Evolutionary conservation across 257 asterid genomes (phyloP).

Genomic region (Scutellaria galericulata): DNA sequence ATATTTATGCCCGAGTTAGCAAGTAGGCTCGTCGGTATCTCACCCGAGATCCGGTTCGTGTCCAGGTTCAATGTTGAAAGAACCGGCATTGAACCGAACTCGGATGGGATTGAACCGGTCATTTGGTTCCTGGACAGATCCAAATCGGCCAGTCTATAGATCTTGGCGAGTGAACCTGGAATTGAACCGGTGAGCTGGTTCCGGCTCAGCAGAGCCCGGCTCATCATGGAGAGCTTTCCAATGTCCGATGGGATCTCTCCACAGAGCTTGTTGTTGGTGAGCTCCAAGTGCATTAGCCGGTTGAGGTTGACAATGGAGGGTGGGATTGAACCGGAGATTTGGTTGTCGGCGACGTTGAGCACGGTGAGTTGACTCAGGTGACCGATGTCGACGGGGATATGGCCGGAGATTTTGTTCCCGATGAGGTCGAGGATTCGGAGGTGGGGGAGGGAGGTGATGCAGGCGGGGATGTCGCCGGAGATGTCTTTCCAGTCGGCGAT

Average conservation of each 20-base stretch:
- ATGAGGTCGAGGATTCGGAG: constrained; percentile 73
- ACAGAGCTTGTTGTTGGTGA: constrained; percentile 67
- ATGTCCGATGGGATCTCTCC: constrained; percentile 74
- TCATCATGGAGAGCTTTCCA: constrained; percentile 83
- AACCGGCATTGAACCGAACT: constrained; percentile 89
- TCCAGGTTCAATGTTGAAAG: constrained; percentile 81
- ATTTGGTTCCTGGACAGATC: constrained; percentile 73
- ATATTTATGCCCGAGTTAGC: constrained; percentile 78
- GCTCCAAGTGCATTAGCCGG: constrained; percentile 76
- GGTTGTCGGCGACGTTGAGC: constrained; percentile 83
- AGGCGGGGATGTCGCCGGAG: constrained; percentile 80
- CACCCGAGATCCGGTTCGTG: constrained; percentile 61
- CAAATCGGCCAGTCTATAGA: constrained; percentile 76
- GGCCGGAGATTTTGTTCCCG: constrained; percentile 84
- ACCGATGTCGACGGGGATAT: constrained; percentile 74
- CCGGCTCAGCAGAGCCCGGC: constrained; percentile 74
- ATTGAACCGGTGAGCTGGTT: constrained; percentile 81
- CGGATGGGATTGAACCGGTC: constrained; percentile 69
- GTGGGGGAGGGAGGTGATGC: constrained; percentile 63
- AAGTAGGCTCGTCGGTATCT: constrained; percentile 55
- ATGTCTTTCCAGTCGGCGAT: constrained; percentile 92
- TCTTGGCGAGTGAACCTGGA: constrained; percentile 61
- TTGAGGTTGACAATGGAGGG: constrained; percentile 68
- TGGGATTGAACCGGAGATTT: constrained; percentile 68
- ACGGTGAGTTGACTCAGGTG: constrained; percentile 66